Evolutionary conservation across 2,329 filamentous ascomycete genomes (phyloP), one percentile per base, ranked within the genome.

Genomic region (Helotiales sp.): DNA sequence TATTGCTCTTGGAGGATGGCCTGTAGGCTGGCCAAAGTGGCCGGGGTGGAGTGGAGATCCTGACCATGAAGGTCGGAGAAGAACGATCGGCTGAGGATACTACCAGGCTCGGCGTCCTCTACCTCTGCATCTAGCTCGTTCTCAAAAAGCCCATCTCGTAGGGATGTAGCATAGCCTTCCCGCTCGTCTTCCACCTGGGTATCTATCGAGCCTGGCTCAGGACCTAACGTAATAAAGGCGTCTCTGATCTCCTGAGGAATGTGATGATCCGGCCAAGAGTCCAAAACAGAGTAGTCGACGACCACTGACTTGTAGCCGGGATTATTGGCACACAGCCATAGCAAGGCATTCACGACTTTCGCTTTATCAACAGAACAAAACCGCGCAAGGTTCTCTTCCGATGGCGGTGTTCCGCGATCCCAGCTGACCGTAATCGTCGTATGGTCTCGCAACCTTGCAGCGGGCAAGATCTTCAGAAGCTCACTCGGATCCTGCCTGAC

Each of bases 61-160:
- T 65, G 65, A 58, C 65, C 61, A 58, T 68, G 65, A 61, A 68
- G 45, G 49, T 64, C 62, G 50, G 65, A 68, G 62, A 68, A 68
- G 57, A 61, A 68, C 24, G 65, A 68, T 24, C 55, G 34, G 64
- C 64, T 66, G 49, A 63, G 50, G 32, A 65, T 63, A n/a, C 45
- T 63, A 28, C 54, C 65, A 54, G 60, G 60, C 50, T 66, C 64
- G 37, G 64, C 60, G 64, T 66, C 52, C 58, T 62, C 58, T 15
- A 66, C 30, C 30, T 32, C 30, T 32, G 30, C 30, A 32, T 32
- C 30, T 32, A 32, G 30, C 30, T 32, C 30, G 30, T 32, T 61
- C 60, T 67, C 65, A 67, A 67, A 67, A 60, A 61, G 40, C 28
- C 60, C 54, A 60, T 60, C 65, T 34, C 26, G 54, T 55, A 67